A percentile compares a stretch with the other conserved stretches of the same genome.
Conservation (phyloP, 2,329 filamentous ascomycete species). For the Fusarium algeriense region DNA sequence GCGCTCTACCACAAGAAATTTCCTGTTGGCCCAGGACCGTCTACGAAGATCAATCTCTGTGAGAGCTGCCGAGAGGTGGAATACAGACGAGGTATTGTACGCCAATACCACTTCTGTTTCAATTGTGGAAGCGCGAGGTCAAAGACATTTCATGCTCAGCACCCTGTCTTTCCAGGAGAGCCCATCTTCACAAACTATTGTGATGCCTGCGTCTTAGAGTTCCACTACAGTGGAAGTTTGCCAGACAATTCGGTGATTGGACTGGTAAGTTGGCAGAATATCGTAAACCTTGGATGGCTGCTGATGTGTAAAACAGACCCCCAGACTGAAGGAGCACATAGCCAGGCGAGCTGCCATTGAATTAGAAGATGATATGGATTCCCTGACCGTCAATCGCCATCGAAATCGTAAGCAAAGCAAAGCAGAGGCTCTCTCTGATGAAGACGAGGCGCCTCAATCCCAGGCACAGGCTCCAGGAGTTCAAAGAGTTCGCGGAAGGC, state of each 20-base stretch:
- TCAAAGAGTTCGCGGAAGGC: conserved; percentile 11
- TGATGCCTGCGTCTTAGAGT: conserved; percentile 43
- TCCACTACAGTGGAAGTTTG: conserved; percentile 41
- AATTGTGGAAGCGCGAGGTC: conserved; percentile 57
- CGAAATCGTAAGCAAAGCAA: neutral
- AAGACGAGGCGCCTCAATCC: neutral
- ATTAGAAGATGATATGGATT: conserved; percentile 31
- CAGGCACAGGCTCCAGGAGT: neutral
- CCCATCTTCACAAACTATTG: conserved; percentile 53
- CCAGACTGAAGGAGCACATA: neutral
- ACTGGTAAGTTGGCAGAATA: conserved; percentile 40
- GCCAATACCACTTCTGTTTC: conserved; percentile 57
- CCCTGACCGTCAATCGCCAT: conserved; percentile 21
- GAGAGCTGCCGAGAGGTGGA: conserved; percentile 49
- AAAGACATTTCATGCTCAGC: conserved; percentile 52
- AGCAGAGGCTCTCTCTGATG: neutral
- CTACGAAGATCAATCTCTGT: conserved; percentile 52
- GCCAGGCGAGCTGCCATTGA: neutral
- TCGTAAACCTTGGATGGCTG: neutral
- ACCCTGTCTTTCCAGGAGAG: conserved; percentile 42
- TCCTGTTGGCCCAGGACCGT: conserved; percentile 44
- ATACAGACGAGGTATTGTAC: conserved; percentile 39
- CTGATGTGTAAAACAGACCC: conserved; percentile 21
- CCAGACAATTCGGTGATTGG: conserved; percentile 46
- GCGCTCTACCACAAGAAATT: conserved; percentile 52